These are phyloP conservation scores for Triticum monococcum DNA, from an alignment of 176 grass and related monocot species.

Conservation along the genomic window DNA sequence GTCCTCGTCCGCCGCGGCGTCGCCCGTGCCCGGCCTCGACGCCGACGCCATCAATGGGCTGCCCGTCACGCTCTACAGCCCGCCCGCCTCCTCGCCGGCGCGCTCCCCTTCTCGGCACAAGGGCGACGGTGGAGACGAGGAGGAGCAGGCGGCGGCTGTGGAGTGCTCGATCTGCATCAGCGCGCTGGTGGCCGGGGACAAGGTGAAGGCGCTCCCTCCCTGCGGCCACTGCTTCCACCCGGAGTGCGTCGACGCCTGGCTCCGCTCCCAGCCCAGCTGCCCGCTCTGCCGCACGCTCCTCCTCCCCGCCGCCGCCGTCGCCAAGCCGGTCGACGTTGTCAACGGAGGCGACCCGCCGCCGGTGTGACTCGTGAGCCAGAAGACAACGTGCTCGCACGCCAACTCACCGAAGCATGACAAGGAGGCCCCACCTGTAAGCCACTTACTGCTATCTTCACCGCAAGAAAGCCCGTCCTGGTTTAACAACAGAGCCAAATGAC, in stretches of 20 bases:
- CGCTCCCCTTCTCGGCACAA: not conserved
- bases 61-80: conserved; percentile 42
- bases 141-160: conserved; percentile 25
- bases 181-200: conserved; percentile 55
- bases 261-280: conserved; percentile 62
- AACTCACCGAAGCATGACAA: not conserved
- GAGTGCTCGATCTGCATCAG: conserved; percentile 82
- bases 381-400: not conserved
- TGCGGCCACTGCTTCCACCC: conserved; percentile 83
- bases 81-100: not conserved
- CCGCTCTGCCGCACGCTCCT: conserved; percentile 67
- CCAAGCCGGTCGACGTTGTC: conserved; percentile 5
- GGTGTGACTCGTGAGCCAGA: conserved; percentile 29
- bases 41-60: conserved; percentile 39
- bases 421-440: not conserved
- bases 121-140: not conserved
- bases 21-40: conserved; percentile 30
- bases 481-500: not conserved
- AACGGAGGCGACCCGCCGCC: conserved; percentile 20
- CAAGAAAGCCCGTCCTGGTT: not conserved
- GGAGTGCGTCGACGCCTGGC: conserved; percentile 85
- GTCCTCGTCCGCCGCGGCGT: not conserved
- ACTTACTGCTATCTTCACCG: not conserved
- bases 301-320: not conserved
- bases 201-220: conserved; percentile 68